Evolutionary conservation across 352 stramenopile species (phyloP), one percentile per base, ranked within the genome.

Genomic region (Pseudoperonospora humuli): DNA sequence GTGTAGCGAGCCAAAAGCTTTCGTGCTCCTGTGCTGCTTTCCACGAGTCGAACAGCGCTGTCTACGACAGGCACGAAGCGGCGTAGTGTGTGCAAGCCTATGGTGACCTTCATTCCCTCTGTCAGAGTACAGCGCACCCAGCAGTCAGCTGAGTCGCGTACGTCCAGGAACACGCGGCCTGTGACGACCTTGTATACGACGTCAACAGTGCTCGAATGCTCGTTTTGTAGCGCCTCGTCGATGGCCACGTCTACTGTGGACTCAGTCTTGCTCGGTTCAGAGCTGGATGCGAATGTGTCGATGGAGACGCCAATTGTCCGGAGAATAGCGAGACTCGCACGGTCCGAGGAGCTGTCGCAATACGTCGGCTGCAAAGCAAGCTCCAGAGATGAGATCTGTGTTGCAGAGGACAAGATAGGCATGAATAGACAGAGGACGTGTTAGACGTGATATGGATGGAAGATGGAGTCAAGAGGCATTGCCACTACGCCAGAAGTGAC

Each of bases 131-230:
- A 62, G 29, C 76, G 76, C 42, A 89, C 64, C 76, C 76, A 89
- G 37, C 64, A 74, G 40, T 89, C 67, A 11, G 67, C 76, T 24
- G 67, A 73, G 54, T 89, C 77, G 14, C 77, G 77, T 27, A 84
- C 66, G 58, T 86, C 70, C 40, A 89, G 37, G 19, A 70, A 67
- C 37, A 80, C 59, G 39, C 61, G 51, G 14, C 77, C 74, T 7
- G 52, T 39, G 0, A 39, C 29, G 11, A 84, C 63, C 11, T 35
- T 59, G 62, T 86, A 89, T 24, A 37, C 10, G 13, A 51, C 26
- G 37, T 52, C 39, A 0, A 26, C 5, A 39, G 46, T 45, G 27
- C 45, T 55, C 17, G 63, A 72, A 67, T 89, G 77, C 60, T 89
- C 76, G 11, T 39, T 61, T 15, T 48, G 43, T 24, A 82, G 54